Base-by-base conservation (phyloP, 2,329 filamentous ascomycete species). In the Cryphonectria japonica region DNA sequence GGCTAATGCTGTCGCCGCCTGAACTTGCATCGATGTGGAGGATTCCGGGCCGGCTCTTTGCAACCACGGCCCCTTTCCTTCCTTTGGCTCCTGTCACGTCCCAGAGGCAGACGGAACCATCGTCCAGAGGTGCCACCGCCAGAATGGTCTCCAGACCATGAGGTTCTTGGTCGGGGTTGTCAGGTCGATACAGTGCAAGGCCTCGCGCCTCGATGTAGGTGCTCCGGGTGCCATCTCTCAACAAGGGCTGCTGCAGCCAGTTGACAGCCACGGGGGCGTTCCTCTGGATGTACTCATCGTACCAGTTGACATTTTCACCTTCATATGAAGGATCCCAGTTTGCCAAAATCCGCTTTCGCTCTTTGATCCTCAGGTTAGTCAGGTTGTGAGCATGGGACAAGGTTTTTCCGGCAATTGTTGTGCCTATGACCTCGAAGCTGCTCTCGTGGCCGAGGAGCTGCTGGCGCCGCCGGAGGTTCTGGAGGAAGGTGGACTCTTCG, bases 81-180 rank as follows among this genome's bases (percentile, higher is more conserved):
- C 80, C 81, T 64, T 82, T 82, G 41, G 85, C 86, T 1, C 87
- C 87, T 69, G 86, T 89, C 66, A 93, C 83, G 77, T 97, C 92
- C 94, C 94, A 98, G 8, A 97, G 81, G 75, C 91, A 93, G n/a
- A 98, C 87, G 67, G 93, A 94, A 0, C 94, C 94, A 78, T 98
- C 93, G 71, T 97, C 93, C 9, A 97, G 83, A 2, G 94, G 93
- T 0, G 92, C 91, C 22, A 97, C 86, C 0, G 93, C 89, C 68
- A 91, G 84, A 73, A 85, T 73, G 3, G 81, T 82, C 41, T 81
- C 82, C 22, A 76, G 13, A 7, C 77, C 77, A 22, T 86, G 84
- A 34, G 87, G 83, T 26, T 87, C 81, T n/a, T 84, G 82, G 46
- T 84, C 85, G 0, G 85, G 83, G 32, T 81, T 83, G 75, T 82